These are phyloP conservation scores for Camptophora hylomeconis DNA, from an alignment of 2,329 filamentous ascomycete genomes.

Conservation along the genomic window DNA sequence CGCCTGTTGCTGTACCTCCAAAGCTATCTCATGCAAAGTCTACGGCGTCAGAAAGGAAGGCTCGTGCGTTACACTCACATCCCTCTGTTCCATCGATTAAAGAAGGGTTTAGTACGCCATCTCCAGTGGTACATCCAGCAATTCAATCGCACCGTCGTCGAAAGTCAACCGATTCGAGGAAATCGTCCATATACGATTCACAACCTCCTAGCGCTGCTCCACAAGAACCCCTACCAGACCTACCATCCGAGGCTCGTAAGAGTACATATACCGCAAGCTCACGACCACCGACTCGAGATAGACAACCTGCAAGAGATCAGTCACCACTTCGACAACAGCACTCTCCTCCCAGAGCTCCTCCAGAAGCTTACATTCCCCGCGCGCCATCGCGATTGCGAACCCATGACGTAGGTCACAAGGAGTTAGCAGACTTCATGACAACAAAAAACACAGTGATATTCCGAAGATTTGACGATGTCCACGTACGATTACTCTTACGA, in stretches of 20 bases:
- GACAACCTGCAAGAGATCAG: not conserved
- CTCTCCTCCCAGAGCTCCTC: not conserved
- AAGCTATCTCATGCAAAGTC: slow-evolving; percentile 10
- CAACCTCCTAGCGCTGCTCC: slow-evolving; percentile 3
- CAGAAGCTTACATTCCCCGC: slow-evolving; percentile 3
- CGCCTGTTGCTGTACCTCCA: slow-evolving; percentile 4
- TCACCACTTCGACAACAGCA: not conserved
- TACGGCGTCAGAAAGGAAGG: slow-evolving; percentile 13
- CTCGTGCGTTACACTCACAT: slow-evolving; percentile 15
- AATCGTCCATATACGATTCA: slow-evolving; percentile 4
- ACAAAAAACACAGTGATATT: slow-evolving; percentile 18
- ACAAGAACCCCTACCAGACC: slow-evolving; percentile 1
- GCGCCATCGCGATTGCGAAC: slow-evolving; percentile 2
- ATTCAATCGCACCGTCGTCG: not conserved
- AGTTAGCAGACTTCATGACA: slow-evolving; percentile 16
- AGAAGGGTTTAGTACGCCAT: not conserved
- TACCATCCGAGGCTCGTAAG: not conserved
- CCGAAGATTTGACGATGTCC: slow-evolving; percentile 22
- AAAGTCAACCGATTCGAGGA: slow-evolving; percentile 1
- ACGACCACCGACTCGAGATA: slow-evolving; percentile 2
- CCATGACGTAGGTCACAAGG: slow-evolving; percentile 9
- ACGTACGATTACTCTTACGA: slow-evolving; percentile 19
- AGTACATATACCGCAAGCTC: no score
- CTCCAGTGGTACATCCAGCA: not conserved
- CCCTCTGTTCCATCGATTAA: slow-evolving; percentile 11